A percentile compares a stretch with the other conserved stretches of the same genome.
Conservation (phyloP, 1,284 basidiomycete species). For the Lentinula novae-zelandiae region DNA sequence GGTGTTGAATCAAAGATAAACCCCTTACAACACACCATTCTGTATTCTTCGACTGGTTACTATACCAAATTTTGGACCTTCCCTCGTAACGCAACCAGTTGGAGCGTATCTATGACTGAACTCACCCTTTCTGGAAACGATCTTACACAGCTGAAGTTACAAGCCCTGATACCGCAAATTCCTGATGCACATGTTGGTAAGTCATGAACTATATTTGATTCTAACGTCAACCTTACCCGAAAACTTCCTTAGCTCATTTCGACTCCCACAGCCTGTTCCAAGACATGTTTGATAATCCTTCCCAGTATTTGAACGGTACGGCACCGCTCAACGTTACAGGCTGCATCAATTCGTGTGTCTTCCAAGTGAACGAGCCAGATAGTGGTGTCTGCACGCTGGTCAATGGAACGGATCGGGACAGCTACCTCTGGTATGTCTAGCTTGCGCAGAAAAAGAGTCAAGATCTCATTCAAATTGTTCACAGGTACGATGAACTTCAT, state of each 20-base stretch:
- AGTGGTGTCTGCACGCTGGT: slow-evolving; percentile 36
- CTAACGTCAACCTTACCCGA: neutral
- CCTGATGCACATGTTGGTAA: slow-evolving; percentile 29
- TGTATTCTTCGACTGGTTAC: slow-evolving; percentile 40
- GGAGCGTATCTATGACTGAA: slow-evolving; percentile 45
- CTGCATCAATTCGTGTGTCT: slow-evolving; percentile 42
- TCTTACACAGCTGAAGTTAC: slow-evolving; percentile 38
- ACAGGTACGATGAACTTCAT: slow-evolving; percentile 55
- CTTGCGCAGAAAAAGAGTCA: neutral
- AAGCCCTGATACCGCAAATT: slow-evolving; percentile 32
- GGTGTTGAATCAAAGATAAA: slow-evolving; percentile 35
- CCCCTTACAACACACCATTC: slow-evolving; percentile 39
- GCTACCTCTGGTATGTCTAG: slow-evolving; percentile 46
- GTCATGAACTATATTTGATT: slow-evolving; percentile 1
- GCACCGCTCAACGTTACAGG: slow-evolving; percentile 54
- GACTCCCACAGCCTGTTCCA: slow-evolving; percentile 51
- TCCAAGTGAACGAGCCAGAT: slow-evolving; percentile 31
- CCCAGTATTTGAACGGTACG: slow-evolving; percentile 53
- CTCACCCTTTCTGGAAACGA: slow-evolving; percentile 38
- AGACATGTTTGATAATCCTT: slow-evolving; percentile 48
- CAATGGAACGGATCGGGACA: slow-evolving; percentile 42
- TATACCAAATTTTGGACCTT: slow-evolving; percentile 38
- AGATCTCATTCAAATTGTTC: neutral
- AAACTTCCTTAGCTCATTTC: slow-evolving; percentile 37
- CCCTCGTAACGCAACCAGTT: slow-evolving; percentile 42